Conservation (phyloP, 2,329 filamentous ascomycete species). For the Hawksworthiomyces lignivorus region DNA sequence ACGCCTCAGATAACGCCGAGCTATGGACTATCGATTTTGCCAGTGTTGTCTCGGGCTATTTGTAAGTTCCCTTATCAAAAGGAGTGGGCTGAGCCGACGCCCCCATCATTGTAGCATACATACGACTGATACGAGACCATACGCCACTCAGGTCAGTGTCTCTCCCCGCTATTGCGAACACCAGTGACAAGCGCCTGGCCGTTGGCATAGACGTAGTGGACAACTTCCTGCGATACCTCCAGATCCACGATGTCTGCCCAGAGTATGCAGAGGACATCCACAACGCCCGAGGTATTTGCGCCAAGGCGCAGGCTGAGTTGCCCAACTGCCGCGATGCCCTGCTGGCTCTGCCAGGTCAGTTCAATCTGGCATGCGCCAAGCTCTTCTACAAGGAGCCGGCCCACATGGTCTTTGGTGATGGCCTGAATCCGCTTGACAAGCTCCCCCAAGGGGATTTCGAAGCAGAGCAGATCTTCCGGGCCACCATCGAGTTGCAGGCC, state of each 20-base stretch:
- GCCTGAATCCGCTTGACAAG: conserved; percentile 17
- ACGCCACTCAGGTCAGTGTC: conserved; percentile 48
- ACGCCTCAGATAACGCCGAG: conserved; percentile 39
- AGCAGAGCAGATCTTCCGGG: conserved; percentile 34
- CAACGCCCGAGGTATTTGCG: conserved; percentile 58
- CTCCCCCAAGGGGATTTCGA: conserved; percentile 34
- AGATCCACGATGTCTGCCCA: conserved; percentile 77
- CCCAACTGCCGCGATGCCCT: conserved; percentile 47
- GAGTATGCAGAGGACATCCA: conserved; percentile 66
- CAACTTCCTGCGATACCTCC: conserved; percentile 84
- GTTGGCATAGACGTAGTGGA: conserved; percentile 60
- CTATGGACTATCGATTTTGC: conserved; percentile 76
- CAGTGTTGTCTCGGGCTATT: conserved; percentile 66
- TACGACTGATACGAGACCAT: no score
- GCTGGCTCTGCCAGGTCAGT: conserved; percentile 59
- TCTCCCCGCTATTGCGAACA: conserved; percentile 48
- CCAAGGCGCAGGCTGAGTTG: conserved; percentile 59
- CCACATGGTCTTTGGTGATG: conserved; percentile 19
- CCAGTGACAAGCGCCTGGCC: conserved; percentile 47
- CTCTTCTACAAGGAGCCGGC: conserved; percentile 46
- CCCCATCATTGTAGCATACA: no score
- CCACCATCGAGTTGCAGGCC: conserved; percentile 34
- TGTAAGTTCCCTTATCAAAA: conserved; percentile 55
- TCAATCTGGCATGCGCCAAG: conserved; percentile 68
- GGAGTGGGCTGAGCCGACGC: no score